phyloP scores from a whole-genome alignment of 164 flowering plant species.

The Nymphaea thermarum region DNA sequence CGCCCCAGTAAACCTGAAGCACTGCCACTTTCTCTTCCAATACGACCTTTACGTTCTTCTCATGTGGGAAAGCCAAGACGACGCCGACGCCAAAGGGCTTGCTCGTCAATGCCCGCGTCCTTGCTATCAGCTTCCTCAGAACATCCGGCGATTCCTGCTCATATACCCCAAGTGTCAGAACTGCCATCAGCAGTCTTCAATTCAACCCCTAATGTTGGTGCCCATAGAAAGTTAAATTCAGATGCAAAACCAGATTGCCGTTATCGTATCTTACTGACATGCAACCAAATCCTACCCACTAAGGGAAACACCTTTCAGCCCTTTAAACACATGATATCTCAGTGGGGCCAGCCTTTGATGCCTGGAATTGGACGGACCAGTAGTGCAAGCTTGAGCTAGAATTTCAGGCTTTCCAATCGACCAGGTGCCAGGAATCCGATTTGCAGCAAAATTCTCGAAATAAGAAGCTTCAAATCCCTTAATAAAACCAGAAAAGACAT shows the following conservation, averaged over 20 bases:
- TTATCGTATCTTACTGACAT: background rate
- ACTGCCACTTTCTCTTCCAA: constrained; percentile 71
- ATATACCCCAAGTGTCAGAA: background rate
- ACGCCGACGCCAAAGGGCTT: constrained; percentile 84
- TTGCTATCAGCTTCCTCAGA: constrained; percentile 59
- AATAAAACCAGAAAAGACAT: too few relatives aligned
- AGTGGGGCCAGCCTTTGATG: too few relatives aligned
- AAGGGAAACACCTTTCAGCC: background rate
- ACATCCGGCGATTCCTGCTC: constrained; percentile 71
- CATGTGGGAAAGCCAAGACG: constrained; percentile 72
- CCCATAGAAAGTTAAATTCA: background rate
- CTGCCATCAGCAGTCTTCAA: background rate
- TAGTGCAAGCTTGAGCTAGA: too few relatives aligned
- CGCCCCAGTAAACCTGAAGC: constrained; percentile 84
- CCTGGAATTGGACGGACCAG: too few relatives aligned
- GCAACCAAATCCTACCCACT: background rate
- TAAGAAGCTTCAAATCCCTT: too few relatives aligned
- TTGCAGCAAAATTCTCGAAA: too few relatives aligned
- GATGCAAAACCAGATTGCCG: background rate
- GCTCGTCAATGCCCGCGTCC: constrained; percentile 59
- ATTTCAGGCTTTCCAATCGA: too few relatives aligned
- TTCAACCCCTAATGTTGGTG: too few relatives aligned
- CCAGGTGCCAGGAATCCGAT: too few relatives aligned
- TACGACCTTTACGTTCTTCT: constrained; percentile 58
- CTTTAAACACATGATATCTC: background rate